phyloP scores from a whole-genome alignment of 2,329 filamentous ascomycete genomes.

The Penicillium sp. region DNA sequence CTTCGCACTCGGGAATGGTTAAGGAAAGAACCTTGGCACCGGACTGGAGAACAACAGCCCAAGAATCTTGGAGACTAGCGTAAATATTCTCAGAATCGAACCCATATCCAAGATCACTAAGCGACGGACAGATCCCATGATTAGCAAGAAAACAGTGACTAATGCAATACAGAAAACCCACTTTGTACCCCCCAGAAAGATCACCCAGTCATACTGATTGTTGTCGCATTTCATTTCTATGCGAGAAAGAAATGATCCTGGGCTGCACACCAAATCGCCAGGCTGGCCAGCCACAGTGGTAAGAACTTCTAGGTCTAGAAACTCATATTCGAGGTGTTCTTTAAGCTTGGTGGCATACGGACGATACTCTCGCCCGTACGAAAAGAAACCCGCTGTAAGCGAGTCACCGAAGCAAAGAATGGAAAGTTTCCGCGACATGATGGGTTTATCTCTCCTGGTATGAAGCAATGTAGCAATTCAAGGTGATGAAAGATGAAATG shows the following conservation, averaged over 20 bases:
- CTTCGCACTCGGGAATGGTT: slow-evolving; percentile 58
- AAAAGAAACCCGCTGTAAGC: slow-evolving; percentile 58
- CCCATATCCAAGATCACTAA: slow-evolving; percentile 51
- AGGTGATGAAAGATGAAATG: not conserved
- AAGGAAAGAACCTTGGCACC: slow-evolving; percentile 61
- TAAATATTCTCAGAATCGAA: slow-evolving; percentile 46
- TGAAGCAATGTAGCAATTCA: not conserved
- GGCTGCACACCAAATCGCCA: slow-evolving; percentile 47
- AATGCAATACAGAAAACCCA: slow-evolving; percentile 1
- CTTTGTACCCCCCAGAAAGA: slow-evolving; percentile 66
- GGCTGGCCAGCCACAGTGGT: slow-evolving; percentile 51
- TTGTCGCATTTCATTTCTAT: slow-evolving; percentile 30
- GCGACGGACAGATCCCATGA: not conserved
- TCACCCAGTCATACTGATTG: slow-evolving; percentile 57
- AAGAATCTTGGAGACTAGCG: slow-evolving; percentile 51
- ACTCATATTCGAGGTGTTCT: slow-evolving; percentile 48
- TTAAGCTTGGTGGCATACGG: slow-evolving; percentile 57
- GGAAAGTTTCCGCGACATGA: slow-evolving; percentile 10
- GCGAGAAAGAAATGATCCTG: slow-evolving; percentile 33
- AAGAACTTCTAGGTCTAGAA: slow-evolving; percentile 45
- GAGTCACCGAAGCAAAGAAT: slow-evolving; percentile 67
- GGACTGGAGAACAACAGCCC: slow-evolving; percentile 51
- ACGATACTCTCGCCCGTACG: slow-evolving; percentile 44
- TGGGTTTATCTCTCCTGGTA: not conserved
- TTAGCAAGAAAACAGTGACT: not conserved